phyloP scores from a whole-genome alignment of 306 rosid genomes.

The Cicer bijugum region DNA sequence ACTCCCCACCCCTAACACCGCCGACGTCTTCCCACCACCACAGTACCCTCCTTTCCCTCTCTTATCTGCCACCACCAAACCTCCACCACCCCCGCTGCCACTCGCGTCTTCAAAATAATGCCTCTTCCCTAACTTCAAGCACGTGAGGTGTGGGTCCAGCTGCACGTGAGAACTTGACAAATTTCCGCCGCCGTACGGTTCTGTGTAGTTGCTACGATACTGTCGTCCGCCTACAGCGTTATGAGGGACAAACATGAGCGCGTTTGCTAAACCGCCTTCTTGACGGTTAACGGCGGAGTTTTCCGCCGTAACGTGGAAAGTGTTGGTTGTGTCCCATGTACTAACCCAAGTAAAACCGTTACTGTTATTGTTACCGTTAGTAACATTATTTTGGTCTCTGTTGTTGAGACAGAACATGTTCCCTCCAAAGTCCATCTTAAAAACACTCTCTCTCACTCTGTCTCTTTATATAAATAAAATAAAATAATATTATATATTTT shows the following conservation, averaged over 20 bases:
- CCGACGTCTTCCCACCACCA: background rate
- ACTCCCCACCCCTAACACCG: background rate
- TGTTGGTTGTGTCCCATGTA: background rate
- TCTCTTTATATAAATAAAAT: background rate
- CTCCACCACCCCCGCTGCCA: slow-evolving; percentile 22
- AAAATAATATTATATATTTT: background rate
- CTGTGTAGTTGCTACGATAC: background rate
- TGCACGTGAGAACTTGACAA: slow-evolving; percentile 52
- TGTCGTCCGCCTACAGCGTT: background rate
- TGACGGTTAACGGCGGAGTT: slow-evolving; percentile 18
- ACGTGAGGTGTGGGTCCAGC: slow-evolving; percentile 77
- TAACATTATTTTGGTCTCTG: slow-evolving; percentile 54
- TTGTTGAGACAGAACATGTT: slow-evolving; percentile 59
- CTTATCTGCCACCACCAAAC: slow-evolving; percentile 51
- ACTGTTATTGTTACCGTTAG: slow-evolving; percentile 27
- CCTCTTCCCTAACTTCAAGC: slow-evolving; percentile 91
- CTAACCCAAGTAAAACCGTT: slow-evolving; percentile 54
- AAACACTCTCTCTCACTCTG: background rate
- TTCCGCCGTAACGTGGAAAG: slow-evolving; percentile 28
- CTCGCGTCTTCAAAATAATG: slow-evolving; percentile 80
- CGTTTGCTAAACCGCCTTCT: slow-evolving; percentile 39
- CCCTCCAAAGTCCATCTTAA: slow-evolving; percentile 64
- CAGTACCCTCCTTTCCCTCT: slow-evolving; percentile 50
- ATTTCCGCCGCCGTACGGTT: slow-evolving; percentile 42
- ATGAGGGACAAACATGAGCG: slow-evolving; percentile 43